These are phyloP conservation scores for Eutypella sp. DNA, from an alignment of 2,329 filamentous ascomycete species.

Conservation along the genomic window DNA sequence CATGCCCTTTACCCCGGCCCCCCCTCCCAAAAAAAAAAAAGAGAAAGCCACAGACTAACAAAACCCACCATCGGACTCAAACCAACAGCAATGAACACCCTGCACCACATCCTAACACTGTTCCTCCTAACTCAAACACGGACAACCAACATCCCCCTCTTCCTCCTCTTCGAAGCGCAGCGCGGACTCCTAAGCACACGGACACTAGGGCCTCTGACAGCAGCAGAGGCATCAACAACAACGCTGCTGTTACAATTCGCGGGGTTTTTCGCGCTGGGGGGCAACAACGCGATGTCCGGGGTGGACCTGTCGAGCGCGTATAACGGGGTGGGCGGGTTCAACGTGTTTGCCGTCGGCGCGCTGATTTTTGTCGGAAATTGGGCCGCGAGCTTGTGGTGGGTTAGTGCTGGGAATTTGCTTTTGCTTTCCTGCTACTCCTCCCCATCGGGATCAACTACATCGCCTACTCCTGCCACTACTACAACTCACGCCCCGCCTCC, in stretches of 20 bases:
- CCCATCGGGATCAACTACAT: too few relatives aligned
- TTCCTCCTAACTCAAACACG: slow-evolving; percentile 85
- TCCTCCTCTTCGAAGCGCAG: slow-evolving; percentile 66
- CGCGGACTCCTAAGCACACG: slow-evolving; percentile 44
- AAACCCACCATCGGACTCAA: background rate
- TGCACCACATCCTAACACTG: slow-evolving; percentile 69
- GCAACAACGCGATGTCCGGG: slow-evolving; percentile 92
- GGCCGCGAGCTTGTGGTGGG: slow-evolving; percentile 88
- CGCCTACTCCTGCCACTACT: too few relatives aligned
- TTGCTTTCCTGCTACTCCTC: too few relatives aligned
- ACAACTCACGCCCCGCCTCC: too few relatives aligned
- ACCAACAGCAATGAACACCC: slow-evolving; percentile 31
- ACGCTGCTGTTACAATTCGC: slow-evolving; percentile 73
- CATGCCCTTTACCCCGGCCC: background rate
- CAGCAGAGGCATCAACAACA: slow-evolving; percentile 66
- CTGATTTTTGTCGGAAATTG: slow-evolving; percentile 88
- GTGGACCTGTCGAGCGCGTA: slow-evolving; percentile 92
- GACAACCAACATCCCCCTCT: slow-evolving; percentile 78
- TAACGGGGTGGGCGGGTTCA: slow-evolving; percentile 82
- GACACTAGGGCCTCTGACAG: slow-evolving; percentile 48
- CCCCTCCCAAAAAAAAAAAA: too few relatives aligned
- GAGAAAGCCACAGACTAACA: background rate
- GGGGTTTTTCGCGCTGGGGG: slow-evolving; percentile 85
- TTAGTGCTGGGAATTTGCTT: slow-evolving; percentile 58
- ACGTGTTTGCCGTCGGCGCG: slow-evolving; percentile 71